Evolutionary conservation across 441 rosid species (phyloP).

Genomic region (Raphanus hybrid): DNA sequence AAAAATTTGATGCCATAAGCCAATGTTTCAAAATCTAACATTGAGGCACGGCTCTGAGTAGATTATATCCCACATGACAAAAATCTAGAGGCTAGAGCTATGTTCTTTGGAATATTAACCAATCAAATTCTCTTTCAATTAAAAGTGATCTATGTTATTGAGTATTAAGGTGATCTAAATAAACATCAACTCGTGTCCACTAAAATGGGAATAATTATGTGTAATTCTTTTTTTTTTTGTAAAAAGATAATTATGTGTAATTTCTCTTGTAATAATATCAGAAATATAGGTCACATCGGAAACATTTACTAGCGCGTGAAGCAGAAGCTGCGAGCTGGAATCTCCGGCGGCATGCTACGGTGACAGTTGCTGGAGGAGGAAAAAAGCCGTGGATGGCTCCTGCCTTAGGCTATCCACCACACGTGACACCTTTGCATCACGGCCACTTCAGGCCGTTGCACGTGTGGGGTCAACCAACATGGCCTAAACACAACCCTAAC

Average conservation of each 20-base stretch:
- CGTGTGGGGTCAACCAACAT: slow-evolving; percentile 94
- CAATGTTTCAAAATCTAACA: no score
- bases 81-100: not conserved
- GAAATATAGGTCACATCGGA: slow-evolving; percentile 92
- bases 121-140: no score
- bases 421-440: slow-evolving; percentile 52
- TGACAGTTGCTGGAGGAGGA: slow-evolving; percentile 47
- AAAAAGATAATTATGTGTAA: no score
- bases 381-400: slow-evolving; percentile 63
- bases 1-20: no score
- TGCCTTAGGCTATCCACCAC: slow-evolving; percentile 77
- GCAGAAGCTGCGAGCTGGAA: slow-evolving; percentile 90
- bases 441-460: slow-evolving; percentile 70
- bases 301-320: slow-evolving; percentile 82
- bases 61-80: not conserved
- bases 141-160: not conserved
- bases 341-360: slow-evolving; percentile 69
- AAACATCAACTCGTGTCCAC: not conserved
- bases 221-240: not conserved
- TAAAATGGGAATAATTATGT: not conserved
- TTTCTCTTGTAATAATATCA: slow-evolving; percentile 30
- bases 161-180: not conserved
- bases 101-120: not conserved
- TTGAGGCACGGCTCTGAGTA: no score
- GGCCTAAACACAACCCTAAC: slow-evolving; percentile 65